Conservation (phyloP, 73 alveolate genomes). For the Uronychia binucleata region DNA sequence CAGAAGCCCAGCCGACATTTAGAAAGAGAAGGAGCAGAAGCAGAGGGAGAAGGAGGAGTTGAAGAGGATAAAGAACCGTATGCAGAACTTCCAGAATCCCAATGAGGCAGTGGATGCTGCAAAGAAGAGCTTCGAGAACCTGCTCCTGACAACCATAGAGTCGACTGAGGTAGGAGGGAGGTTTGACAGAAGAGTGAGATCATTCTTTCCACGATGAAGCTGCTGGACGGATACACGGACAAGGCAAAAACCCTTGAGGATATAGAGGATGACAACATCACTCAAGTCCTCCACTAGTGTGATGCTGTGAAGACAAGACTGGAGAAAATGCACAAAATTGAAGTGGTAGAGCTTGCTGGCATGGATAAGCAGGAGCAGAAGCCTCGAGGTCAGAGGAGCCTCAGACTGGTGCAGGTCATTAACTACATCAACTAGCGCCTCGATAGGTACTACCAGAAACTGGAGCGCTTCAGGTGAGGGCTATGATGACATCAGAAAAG, state of each 20-base stretch:
- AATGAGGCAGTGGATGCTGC: constrained; percentile 6
- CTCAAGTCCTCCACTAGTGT: no score
- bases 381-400: no score
- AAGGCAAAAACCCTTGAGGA: background rate
- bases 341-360: no score
- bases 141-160: background rate
- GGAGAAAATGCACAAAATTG: background rate
- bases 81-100: background rate
- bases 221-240: background rate
- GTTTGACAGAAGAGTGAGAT: background rate
- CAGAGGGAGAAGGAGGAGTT: background rate
- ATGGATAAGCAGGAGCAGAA: no score
- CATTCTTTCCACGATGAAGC: background rate
- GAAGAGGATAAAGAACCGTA: background rate
- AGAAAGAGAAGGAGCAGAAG: background rate
- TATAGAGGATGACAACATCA: background rate
- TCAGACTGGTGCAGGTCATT: background rate
- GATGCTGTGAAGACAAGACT: background rate
- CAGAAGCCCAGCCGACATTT: background rate
- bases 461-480: background rate
- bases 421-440: background rate
- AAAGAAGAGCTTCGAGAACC: background rate
- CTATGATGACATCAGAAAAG: no score
- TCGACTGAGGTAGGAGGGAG: background rate
- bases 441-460: background rate